Conservation (phyloP, 495 filamentous ascomycete species). For the Aspergillus ostianus region DNA sequence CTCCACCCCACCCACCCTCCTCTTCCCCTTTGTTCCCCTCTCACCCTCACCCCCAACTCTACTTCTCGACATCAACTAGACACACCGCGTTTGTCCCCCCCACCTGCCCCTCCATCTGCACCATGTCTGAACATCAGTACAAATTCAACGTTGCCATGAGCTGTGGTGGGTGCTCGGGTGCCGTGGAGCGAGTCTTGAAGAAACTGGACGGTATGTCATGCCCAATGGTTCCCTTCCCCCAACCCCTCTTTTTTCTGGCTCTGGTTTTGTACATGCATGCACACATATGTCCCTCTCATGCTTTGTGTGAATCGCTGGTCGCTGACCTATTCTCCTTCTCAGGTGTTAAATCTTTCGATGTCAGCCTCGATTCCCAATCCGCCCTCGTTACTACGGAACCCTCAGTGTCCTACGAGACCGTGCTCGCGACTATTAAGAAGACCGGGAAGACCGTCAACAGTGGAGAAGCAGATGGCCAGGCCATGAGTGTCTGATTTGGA, state of each 20-base stretch:
- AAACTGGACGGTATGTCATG: slow-evolving; percentile 74
- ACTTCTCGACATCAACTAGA: slow-evolving; percentile 3
- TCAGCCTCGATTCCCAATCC: slow-evolving; percentile 79
- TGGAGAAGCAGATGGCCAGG: slow-evolving; percentile 59
- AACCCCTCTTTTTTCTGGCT: neutral
- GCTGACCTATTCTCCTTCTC: slow-evolving; percentile 4
- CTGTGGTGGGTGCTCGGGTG: slow-evolving; percentile 69
- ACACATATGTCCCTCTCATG: neutral
- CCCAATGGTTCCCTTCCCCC: slow-evolving; percentile 8
- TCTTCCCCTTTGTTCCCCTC: neutral
- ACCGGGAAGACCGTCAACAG: slow-evolving; percentile 87
- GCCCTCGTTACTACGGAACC: slow-evolving; percentile 68
- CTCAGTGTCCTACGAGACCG: slow-evolving; percentile 68
- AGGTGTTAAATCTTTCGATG: slow-evolving; percentile 86
- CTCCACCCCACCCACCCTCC: neutral
- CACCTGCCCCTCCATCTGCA: slow-evolving; percentile 8
- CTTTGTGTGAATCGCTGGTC: neutral
- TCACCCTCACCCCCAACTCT: slow-evolving; percentile 3
- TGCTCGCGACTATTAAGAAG: slow-evolving; percentile 88
- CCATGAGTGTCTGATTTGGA: slow-evolving; percentile 31
- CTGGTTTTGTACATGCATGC: no score
- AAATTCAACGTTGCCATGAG: slow-evolving; percentile 69
- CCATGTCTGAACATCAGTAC: slow-evolving; percentile 64
- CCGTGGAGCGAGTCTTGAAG: slow-evolving; percentile 88
- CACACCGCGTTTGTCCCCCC: neutral